phyloP scores from a whole-genome alignment of 768 basidiomycete species.

The Lactarius vividus region DNA sequence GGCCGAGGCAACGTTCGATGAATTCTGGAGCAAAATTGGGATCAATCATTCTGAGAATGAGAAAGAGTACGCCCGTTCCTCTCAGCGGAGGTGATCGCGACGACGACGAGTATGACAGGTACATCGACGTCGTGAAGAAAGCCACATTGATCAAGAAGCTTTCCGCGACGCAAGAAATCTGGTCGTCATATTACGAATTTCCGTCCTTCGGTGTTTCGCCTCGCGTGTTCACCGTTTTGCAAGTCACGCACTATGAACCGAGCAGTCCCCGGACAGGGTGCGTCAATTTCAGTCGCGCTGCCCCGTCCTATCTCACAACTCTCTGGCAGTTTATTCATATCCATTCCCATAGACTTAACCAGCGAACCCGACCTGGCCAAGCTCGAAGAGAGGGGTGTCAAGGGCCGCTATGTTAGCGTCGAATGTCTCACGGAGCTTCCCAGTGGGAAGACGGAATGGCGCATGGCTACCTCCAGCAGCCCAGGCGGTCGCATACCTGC shows the following conservation, averaged over 20 bases:
- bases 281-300: slow-evolving; percentile 29
- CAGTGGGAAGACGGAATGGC: slow-evolving; percentile 68
- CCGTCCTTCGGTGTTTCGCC: slow-evolving; percentile 61
- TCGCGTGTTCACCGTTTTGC: slow-evolving; percentile 72
- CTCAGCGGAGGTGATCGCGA: background rate
- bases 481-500: slow-evolving; percentile 68
- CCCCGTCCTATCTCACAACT: background rate
- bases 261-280: slow-evolving; percentile 57
- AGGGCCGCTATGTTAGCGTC: slow-evolving; percentile 67
- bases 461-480: slow-evolving; percentile 74
- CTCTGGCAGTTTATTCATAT: slow-evolving; percentile 42
- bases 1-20: slow-evolving; percentile 69
- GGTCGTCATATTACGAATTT: slow-evolving; percentile 73
- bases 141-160: slow-evolving; percentile 60
- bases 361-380: slow-evolving; percentile 55
- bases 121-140: slow-evolving; percentile 61
- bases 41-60: slow-evolving; percentile 66
- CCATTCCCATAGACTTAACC: slow-evolving; percentile 66
- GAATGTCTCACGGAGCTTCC: slow-evolving; percentile 63
- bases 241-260: slow-evolving; percentile 54
- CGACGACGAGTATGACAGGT: slow-evolving; percentile 41
- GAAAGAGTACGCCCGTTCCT: slow-evolving; percentile 49
- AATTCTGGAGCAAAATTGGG: slow-evolving; percentile 68
- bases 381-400: slow-evolving; percentile 61
- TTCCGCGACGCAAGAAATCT: slow-evolving; percentile 62